These are phyloP conservation scores for Trichosanthes cucumerina DNA, from an alignment of 306 rosid genomes.

Conservation along the genomic window DNA sequence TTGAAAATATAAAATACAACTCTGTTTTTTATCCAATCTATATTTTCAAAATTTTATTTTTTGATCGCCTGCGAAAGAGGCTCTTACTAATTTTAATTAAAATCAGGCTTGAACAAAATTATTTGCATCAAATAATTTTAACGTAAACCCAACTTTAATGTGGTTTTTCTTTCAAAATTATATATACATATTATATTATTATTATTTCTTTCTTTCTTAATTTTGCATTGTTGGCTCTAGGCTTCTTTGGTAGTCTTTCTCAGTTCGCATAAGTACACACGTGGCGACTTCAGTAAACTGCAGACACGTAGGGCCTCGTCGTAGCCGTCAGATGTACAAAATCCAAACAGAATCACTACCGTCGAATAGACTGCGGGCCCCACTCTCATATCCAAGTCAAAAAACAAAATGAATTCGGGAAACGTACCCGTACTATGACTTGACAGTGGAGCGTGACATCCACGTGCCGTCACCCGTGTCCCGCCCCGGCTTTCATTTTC, in stretches of 20 bases:
- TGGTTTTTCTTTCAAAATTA: no score
- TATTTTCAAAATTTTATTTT: no score
- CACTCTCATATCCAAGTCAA: neutral
- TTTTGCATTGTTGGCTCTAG: neutral
- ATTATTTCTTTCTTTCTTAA: no score
- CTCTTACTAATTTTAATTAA: no score
- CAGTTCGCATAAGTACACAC: neutral
- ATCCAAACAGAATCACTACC: neutral
- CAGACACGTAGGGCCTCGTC: neutral
- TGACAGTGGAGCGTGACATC: neutral
- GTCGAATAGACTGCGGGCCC: neutral
- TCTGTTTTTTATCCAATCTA: no score
- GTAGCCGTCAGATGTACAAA: slow-evolving; percentile 9
- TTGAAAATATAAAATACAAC: no score
- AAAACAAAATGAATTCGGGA: slow-evolving; percentile 1
- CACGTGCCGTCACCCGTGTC: slow-evolving; percentile 1
- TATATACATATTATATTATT: no score
- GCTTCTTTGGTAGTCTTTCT: neutral
- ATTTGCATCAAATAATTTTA: no score
- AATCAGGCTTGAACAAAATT: no score
- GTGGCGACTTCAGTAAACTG: neutral
- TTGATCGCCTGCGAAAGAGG: no score
- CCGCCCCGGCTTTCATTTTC: neutral
- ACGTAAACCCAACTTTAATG: no score
- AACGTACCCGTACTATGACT: neutral